Evolutionary conservation across 176 grass and related monocot species (phyloP).

Genomic region (Paspalum notatum): DNA sequence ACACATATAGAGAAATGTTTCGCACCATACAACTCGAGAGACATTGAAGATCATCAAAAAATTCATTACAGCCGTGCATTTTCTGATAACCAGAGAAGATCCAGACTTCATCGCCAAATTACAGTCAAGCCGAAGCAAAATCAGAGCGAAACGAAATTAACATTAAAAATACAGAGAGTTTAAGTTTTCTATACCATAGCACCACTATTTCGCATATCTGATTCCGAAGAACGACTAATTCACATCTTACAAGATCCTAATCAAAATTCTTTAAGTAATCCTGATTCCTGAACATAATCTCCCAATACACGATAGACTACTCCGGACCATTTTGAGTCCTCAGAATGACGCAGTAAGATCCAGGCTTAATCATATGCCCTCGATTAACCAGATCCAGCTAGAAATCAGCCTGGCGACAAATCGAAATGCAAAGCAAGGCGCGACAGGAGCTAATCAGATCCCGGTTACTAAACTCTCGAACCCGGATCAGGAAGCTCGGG

Average conservation of each 20-base stretch:
- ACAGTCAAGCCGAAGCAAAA: conserved; percentile 9
- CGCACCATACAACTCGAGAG: background rate
- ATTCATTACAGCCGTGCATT: conserved; percentile 18
- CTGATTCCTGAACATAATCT: background rate
- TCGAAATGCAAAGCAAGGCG: conserved; percentile 11
- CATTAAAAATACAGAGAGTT: background rate
- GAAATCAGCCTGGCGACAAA: conserved; percentile 8
- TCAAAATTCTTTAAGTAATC: conserved; percentile 26
- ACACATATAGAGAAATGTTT: background rate
- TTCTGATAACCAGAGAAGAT: background rate
- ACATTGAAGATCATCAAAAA: conserved; percentile 27
- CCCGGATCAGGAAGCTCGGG: conserved; percentile 29
- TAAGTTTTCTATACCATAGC: background rate
- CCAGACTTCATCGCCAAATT: conserved; percentile 5
- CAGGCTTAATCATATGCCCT: background rate
- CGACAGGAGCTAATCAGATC: conserved; percentile 46
- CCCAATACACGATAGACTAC: conserved; percentile 2
- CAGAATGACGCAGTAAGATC: background rate
- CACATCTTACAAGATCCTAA: conserved; percentile 17
- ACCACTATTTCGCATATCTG: background rate
- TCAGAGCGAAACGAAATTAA: background rate
- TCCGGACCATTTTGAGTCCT: background rate
- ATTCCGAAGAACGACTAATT: background rate
- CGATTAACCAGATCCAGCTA: conserved; percentile 36
- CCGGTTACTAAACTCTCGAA: conserved; percentile 9